Base-by-base conservation (phyloP, 345 rosid species). In the Syzygium aromaticum region DNA sequence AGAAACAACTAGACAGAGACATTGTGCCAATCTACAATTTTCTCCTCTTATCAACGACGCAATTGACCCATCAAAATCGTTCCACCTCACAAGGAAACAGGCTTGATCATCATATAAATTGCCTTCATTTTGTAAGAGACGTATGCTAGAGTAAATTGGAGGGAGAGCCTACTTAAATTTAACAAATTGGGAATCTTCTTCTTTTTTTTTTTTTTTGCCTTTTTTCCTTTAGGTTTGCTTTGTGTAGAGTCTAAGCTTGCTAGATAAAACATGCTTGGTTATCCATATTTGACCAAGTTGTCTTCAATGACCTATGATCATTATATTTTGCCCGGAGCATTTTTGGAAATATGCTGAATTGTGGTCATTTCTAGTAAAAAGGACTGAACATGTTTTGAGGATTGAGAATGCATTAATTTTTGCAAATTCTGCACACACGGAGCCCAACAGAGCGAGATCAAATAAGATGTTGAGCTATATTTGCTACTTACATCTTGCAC, bases 401-500 rank as follows among this genome's bases (percentile, higher is more conserved):
- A 73, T 73, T 38, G 21, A 73, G 49, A 73, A 19, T 10, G 49
- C 49, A 73, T 38, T 57, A 5, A 5, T 25, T 19, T 19, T 73
- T 38, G 49, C 80, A 0, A 33, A 7, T 38, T 38, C 80, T 38
- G 80, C 80, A 73, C 46, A 11, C 25, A 38, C 19, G 10, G 80
- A 86, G 28, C 11, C 46, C 19, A 25, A 49, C 6, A 22, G 77
- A 56, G 52, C 25, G 21, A 33, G 28, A n/a, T 51, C 28, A n/a
- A 51, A 17, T 1, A 2, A 2, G 22, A 61, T 73, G 49, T 19
- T 25, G 80, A 17, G 49, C 11, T 22, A 5, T 2, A 33, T 17
- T 38, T 1, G 49, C 49, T 2, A 88, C 91, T 96, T 94, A 98
- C 99, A 93, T 98, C 98, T 92, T 93, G 91, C 33, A 96, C 89